phyloP scores from a whole-genome alignment of 2,329 filamentous ascomycete genomes.

The Phialophora chinensis region DNA sequence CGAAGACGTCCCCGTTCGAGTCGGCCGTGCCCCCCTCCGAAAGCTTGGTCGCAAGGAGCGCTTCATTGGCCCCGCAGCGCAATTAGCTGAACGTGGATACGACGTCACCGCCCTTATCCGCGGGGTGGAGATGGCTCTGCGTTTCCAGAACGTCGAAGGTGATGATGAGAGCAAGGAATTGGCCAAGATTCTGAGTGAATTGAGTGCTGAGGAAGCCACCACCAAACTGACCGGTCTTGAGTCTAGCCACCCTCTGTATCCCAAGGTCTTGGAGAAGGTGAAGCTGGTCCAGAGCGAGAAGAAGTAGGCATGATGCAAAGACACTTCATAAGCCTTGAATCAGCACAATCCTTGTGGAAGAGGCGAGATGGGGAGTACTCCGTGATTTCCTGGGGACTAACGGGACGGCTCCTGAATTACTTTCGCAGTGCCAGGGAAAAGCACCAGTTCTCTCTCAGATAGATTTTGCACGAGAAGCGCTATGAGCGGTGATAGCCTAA shows the following conservation, averaged over 20 bases:
- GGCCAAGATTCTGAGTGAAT: slow-evolving; percentile 80
- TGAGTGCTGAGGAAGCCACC: slow-evolving; percentile 75
- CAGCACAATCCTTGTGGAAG: background rate
- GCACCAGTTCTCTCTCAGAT: slow-evolving; percentile 2
- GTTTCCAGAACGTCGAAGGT: slow-evolving; percentile 91
- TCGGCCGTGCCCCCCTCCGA: slow-evolving; percentile 89
- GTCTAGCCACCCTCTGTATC: slow-evolving; percentile 75
- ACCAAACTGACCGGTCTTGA: slow-evolving; percentile 82
- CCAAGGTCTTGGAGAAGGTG: slow-evolving; percentile 76
- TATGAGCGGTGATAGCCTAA: background rate
- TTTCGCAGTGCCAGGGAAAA: background rate
- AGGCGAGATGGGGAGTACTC: background rate
- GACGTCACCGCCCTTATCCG: slow-evolving; percentile 75
- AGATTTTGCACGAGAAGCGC: slow-evolving; percentile 1
- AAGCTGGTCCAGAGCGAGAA: slow-evolving; percentile 73
- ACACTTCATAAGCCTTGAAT: background rate
- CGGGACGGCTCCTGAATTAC: background rate
- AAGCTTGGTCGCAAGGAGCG: slow-evolving; percentile 96
- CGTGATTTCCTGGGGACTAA: slow-evolving; percentile 1
- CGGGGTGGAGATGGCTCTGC: slow-evolving; percentile 87
- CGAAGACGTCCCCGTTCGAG: slow-evolving; percentile 91
- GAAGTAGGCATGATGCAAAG: slow-evolving; percentile 41
- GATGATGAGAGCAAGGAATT: slow-evolving; percentile 90
- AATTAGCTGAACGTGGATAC: slow-evolving; percentile 82
- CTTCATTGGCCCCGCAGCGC: slow-evolving; percentile 88